phyloP scores from a whole-genome alignment of 441 rosid genomes.

The Aquilaria agallochum region DNA sequence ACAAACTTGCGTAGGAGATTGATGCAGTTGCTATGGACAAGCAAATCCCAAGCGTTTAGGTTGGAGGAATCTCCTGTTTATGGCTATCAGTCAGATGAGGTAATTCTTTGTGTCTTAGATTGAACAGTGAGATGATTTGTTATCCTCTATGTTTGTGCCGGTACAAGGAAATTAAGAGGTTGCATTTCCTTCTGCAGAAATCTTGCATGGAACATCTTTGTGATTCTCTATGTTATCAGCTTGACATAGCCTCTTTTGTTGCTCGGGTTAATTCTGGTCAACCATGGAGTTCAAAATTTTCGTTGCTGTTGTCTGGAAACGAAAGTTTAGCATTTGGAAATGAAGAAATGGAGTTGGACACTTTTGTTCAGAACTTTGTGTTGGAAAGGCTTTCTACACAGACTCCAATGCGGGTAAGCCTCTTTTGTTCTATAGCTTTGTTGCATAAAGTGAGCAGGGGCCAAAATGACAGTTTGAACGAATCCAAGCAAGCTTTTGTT shows the following conservation, averaged over 20 bases:
- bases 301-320: slow-evolving; percentile 62
- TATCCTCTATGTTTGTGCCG: neutral
- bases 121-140: neutral
- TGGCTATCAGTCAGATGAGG: slow-evolving; percentile 74
- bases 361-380: slow-evolving; percentile 93
- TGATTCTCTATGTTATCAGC: slow-evolving; percentile 76
- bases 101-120: slow-evolving; percentile 20
- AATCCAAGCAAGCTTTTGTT: too few relatives aligned
- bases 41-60: slow-evolving; percentile 60
- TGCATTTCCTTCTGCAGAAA: slow-evolving; percentile 44
- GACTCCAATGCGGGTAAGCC: slow-evolving; percentile 90
- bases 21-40: slow-evolving; percentile 80
- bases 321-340: slow-evolving; percentile 32
- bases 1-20: slow-evolving; percentile 65
- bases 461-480: too few relatives aligned
- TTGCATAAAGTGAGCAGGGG: too few relatives aligned
- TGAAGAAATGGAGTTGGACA: slow-evolving; percentile 56
- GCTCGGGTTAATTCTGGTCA: slow-evolving; percentile 86
- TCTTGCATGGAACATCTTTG: slow-evolving; percentile 90
- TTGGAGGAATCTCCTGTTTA: slow-evolving; percentile 78
- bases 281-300: slow-evolving; percentile 73
- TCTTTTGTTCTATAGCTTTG: neutral
- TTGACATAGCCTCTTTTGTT: slow-evolving; percentile 90
- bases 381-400: slow-evolving; percentile 96
- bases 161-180: slow-evolving; percentile 1